Conservation (phyloP, 169 alveolate genomes). For the Eimeria zaria region DNA sequence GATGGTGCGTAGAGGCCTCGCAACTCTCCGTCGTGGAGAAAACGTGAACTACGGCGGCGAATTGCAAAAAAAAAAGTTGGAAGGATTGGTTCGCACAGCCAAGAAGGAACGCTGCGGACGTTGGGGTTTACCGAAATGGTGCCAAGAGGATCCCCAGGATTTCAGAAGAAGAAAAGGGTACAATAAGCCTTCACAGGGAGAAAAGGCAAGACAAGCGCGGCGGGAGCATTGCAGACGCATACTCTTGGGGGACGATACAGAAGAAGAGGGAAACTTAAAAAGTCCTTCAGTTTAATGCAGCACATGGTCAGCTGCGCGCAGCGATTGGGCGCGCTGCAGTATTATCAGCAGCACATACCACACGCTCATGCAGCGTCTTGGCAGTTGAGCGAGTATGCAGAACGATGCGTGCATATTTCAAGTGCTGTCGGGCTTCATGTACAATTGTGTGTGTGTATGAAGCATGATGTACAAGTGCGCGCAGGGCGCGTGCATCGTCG, state of each 20-base stretch:
- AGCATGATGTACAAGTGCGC: too few relatives aligned
- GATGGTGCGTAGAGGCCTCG: slow-evolving; percentile 17
- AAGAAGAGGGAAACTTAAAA: too few relatives aligned
- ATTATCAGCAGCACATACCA: too few relatives aligned
- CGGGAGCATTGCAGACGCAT: background rate
- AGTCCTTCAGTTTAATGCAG: too few relatives aligned
- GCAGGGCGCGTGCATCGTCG: too few relatives aligned
- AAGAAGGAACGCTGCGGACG: background rate
- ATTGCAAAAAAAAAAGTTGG: background rate
- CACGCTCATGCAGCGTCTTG: too few relatives aligned
- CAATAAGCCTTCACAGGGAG: background rate
- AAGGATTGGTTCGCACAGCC: background rate
- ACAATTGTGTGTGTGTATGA: too few relatives aligned
- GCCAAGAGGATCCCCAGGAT: slow-evolving; percentile 3
- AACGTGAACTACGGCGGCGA: background rate
- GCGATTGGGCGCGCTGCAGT: too few relatives aligned
- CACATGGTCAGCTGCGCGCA: too few relatives aligned
- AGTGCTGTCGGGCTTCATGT: too few relatives aligned
- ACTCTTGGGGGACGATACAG: slow-evolving; percentile 4
- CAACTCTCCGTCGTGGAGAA: background rate
- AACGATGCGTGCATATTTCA: too few relatives aligned
- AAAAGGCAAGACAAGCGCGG: background rate
- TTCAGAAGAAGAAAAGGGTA: background rate
- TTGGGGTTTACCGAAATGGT: background rate
- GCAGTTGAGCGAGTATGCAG: too few relatives aligned